These are phyloP conservation scores for Albophoma yamanashiensis DNA, from an alignment of 2,329 filamentous ascomycete genomes.

Conservation along the genomic window DNA sequence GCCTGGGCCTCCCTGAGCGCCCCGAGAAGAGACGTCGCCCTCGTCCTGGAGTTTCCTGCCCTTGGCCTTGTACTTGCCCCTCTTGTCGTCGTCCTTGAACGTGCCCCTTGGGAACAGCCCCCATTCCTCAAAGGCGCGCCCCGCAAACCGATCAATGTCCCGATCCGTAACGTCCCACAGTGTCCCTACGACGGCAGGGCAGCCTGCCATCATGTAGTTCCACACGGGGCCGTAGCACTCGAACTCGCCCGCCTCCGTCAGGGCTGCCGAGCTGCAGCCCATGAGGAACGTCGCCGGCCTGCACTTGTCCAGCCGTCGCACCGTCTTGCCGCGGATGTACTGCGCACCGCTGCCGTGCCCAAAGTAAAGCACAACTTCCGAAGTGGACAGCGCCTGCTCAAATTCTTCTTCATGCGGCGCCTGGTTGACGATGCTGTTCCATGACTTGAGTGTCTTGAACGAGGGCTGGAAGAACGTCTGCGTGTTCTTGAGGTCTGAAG, in stretches of 20 bases:
- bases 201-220: slow-evolving; percentile 83
- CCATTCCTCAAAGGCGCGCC: slow-evolving; percentile 73
- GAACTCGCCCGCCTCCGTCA: slow-evolving; percentile 72
- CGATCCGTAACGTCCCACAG: slow-evolving; percentile 98
- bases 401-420: slow-evolving; percentile 72
- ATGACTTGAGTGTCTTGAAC: slow-evolving; percentile 57
- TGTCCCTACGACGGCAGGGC: slow-evolving; percentile 79
- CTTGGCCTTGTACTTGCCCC: slow-evolving; percentile 15
- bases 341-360: slow-evolving; percentile 92
- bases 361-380: slow-evolving; percentile 80
- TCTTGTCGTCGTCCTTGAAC: slow-evolving; percentile 23
- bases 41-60: slow-evolving; percentile 10
- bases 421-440: slow-evolving; percentile 59
- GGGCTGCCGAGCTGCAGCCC: slow-evolving; percentile 80
- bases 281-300: slow-evolving; percentile 75
- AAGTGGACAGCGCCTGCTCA: slow-evolving; percentile 50
- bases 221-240: slow-evolving; percentile 85
- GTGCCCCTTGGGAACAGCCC: slow-evolving; percentile 51
- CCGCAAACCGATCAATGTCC: slow-evolving; percentile 90
- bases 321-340: slow-evolving; percentile 77
- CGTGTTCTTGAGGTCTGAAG: slow-evolving; percentile 71
- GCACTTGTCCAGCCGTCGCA: slow-evolving; percentile 69
- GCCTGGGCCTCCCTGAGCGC: background rate
- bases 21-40: background rate
- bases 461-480: slow-evolving; percentile 59